Evolutionary conservation across 2,329 filamentous ascomycete genomes (phyloP).

Genomic region (Sordariomycetes sp.): DNA sequence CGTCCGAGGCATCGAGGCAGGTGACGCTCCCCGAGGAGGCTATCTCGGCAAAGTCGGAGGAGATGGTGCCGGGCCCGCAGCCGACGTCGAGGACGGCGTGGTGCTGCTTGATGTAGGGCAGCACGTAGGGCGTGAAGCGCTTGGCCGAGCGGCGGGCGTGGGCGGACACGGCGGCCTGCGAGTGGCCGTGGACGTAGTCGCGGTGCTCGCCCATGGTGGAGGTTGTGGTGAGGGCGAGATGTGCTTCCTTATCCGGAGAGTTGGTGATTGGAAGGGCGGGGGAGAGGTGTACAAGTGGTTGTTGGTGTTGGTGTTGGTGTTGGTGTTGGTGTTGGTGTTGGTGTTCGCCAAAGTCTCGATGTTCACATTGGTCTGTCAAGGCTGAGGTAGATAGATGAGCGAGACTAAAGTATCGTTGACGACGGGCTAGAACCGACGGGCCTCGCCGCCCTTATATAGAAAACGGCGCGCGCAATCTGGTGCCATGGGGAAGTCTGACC

Average conservation of each 20-base stretch:
- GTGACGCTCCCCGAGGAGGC: slow-evolving; percentile 25
- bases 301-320: too few relatives aligned
- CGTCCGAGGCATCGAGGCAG: slow-evolving; percentile 24
- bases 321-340: too few relatives aligned
- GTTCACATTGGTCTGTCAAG: too few relatives aligned
- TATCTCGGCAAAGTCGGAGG: slow-evolving; percentile 26
- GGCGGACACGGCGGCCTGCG: slow-evolving; percentile 21
- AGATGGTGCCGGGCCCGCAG: slow-evolving; percentile 38
- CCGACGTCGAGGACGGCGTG: slow-evolving; percentile 34
- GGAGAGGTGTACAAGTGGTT: too few relatives aligned
- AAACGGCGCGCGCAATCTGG: too few relatives aligned
- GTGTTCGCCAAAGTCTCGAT: too few relatives aligned
- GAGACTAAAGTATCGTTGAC: too few relatives aligned
- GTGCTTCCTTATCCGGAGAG: background rate
- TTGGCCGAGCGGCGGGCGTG: slow-evolving; percentile 30
- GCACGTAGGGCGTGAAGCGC: slow-evolving; percentile 29
- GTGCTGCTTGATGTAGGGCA: slow-evolving; percentile 25
- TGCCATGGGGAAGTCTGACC: too few relatives aligned
- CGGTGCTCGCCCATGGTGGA: background rate
- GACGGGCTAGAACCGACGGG: too few relatives aligned
- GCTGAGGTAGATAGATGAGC: too few relatives aligned
- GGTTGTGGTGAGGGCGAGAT: background rate
- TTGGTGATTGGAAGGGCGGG: background rate
- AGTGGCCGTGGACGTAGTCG: slow-evolving; percentile 27
- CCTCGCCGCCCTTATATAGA: too few relatives aligned